Conservation (phyloP, 495 filamentous ascomycete genomes). For the Lentithecium fluviatile region DNA sequence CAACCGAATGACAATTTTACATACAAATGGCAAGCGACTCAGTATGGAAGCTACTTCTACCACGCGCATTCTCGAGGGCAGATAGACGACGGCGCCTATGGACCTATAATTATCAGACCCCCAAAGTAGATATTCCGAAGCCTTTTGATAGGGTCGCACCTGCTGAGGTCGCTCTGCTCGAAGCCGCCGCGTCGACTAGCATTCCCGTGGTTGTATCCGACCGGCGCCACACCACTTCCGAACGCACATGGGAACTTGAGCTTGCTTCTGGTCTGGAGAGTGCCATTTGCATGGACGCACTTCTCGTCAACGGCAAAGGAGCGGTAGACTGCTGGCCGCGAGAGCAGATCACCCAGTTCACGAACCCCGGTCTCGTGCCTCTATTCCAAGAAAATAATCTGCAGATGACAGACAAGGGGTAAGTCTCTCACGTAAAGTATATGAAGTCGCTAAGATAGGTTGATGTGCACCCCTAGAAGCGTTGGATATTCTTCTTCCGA, state of each 20-base stretch:
- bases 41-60: constrained; percentile 55
- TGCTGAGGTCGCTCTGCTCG: constrained; percentile 47
- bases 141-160: constrained; percentile 19
- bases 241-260: constrained; percentile 42
- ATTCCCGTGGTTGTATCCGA: constrained; percentile 55
- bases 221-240: constrained; percentile 53
- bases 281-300: constrained; percentile 49
- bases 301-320: constrained; percentile 58
- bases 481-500: not conserved
- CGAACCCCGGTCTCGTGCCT: constrained; percentile 39
- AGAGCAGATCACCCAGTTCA: constrained; percentile 38
- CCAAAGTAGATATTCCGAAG: constrained; percentile 4
- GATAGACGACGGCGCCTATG: constrained; percentile 55
- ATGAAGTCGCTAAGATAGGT: not conserved
- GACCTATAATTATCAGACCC: constrained; percentile 51
- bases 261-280: constrained; percentile 40
- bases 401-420: constrained; percentile 55
- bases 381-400: constrained; percentile 39
- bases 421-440: constrained; percentile 32
- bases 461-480: constrained; percentile 6
- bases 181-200: constrained; percentile 47
- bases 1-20: constrained; percentile 46
- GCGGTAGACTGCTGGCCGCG: constrained; percentile 49
- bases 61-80: constrained; percentile 53
- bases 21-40: constrained; percentile 51